These are phyloP conservation scores for Aspergillus kassunensis DNA, from an alignment of 495 filamentous ascomycete species.

Conservation along the genomic window DNA sequence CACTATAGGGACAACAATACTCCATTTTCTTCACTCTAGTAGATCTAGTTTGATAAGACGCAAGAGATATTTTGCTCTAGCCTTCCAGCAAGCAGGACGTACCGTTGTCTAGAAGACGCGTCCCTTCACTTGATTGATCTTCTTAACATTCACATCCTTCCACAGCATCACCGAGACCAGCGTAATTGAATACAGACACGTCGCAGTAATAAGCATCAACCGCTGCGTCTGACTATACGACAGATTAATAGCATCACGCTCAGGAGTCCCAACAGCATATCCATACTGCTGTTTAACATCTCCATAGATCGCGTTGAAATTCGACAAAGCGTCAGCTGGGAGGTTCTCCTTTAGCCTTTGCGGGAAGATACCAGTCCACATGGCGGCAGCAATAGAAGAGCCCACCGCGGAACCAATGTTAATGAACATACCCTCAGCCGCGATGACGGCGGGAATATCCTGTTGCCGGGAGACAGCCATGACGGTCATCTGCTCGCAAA, in stretches of 20 bases:
- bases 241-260: slow-evolving; percentile 52
- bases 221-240: slow-evolving; percentile 55
- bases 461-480: slow-evolving; percentile 63
- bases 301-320: slow-evolving; percentile 47
- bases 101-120: slow-evolving; percentile 3
- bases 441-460: slow-evolving; percentile 44
- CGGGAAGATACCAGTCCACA: slow-evolving; percentile 55
- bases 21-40: no score
- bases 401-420: slow-evolving; percentile 56
- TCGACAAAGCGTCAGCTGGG: slow-evolving; percentile 37
- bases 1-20: not conserved
- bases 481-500: slow-evolving; percentile 63
- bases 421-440: slow-evolving; percentile 53
- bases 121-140: slow-evolving; percentile 42
- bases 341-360: slow-evolving; percentile 48
- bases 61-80: no score
- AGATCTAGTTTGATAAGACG: no score
- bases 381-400: slow-evolving; percentile 59
- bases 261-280: slow-evolving; percentile 48
- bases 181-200: slow-evolving; percentile 42
- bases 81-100: no score
- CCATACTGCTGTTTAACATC: slow-evolving; percentile 40
- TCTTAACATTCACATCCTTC: slow-evolving; percentile 55
- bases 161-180: slow-evolving; percentile 44
- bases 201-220: slow-evolving; percentile 52